Percentiles rank a stretch among this genome's conserved stretches.
phyloP scores from a whole-genome alignment of 1,139 yeast species.

The Suhomyces bribrorum region DNA sequence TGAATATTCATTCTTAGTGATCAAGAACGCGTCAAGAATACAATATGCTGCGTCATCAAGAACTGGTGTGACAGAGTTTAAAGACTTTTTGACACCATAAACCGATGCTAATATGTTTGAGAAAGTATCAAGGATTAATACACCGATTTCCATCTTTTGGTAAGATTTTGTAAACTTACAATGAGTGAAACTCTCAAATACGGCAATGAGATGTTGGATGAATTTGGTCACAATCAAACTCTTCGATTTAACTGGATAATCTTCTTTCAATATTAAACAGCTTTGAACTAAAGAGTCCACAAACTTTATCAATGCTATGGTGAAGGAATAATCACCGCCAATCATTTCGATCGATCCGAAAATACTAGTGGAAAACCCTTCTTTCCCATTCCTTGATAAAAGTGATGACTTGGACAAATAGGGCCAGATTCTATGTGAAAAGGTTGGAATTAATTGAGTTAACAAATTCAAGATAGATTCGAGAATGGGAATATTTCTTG shows the following conservation, averaged over 20 bases:
- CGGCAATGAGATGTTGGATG: slow-evolving; percentile 56
- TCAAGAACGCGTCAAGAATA: slow-evolving; percentile 59
- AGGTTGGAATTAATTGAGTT: slow-evolving; percentile 46
- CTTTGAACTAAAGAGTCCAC: slow-evolving; percentile 55
- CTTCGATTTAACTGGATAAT: slow-evolving; percentile 46
- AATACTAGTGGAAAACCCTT: slow-evolving; percentile 63
- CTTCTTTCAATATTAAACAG: slow-evolving; percentile 45
- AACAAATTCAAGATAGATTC: slow-evolving; percentile 54
- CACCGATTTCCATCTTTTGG: slow-evolving; percentile 67
- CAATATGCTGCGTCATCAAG: slow-evolving; percentile 50
- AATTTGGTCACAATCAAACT: slow-evolving; percentile 58
- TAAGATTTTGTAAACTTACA: slow-evolving; percentile 62
- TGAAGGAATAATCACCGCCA: slow-evolving; percentile 64
- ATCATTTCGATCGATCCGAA: slow-evolving; percentile 77
- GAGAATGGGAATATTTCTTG: slow-evolving; percentile 51
- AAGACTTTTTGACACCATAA: slow-evolving; percentile 48
- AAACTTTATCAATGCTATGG: slow-evolving; percentile 58
- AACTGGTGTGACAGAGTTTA: slow-evolving; percentile 2
- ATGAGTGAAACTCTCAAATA: slow-evolving; percentile 72
- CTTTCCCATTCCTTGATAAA: slow-evolving; percentile 65
- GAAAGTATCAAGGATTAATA: slow-evolving; percentile 56
- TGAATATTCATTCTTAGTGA: slow-evolving; percentile 48
- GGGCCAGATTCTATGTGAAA: slow-evolving; percentile 77
- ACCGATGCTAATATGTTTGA: slow-evolving; percentile 54
- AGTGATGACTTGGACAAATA: slow-evolving; percentile 68